These are phyloP conservation scores for Chalciporus sp. DNA, from an alignment of 1,284 basidiomycete species.

Conservation along the genomic window DNA sequence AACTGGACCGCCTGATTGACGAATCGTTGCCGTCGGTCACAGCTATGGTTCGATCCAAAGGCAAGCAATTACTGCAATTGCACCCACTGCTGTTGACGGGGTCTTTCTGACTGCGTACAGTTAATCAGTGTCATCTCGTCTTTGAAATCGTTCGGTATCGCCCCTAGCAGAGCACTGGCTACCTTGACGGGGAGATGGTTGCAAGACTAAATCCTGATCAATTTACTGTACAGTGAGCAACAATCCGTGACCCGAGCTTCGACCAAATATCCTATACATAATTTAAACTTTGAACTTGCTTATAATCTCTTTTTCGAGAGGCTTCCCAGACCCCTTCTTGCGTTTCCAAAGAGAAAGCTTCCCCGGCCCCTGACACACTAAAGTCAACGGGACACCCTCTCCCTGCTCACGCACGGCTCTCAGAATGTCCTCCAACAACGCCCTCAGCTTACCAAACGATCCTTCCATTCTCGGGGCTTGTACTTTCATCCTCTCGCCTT, in stretches of 20 bases:
- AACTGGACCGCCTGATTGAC: no score
- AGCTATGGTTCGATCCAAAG: no score
- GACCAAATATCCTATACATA: not conserved
- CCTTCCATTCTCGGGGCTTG: conserved; percentile 22
- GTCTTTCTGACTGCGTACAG: no score
- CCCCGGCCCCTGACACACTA: conserved; percentile 24
- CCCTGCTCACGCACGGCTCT: conserved; percentile 29
- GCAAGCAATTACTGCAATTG: no score
- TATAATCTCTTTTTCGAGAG: conserved; percentile 20
- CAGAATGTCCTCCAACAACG: conserved; percentile 25
- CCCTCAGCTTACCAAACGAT: conserved; percentile 30
- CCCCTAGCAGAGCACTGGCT: no score
- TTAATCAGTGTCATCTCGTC: no score
- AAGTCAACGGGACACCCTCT: conserved; percentile 28
- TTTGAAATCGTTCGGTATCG: no score
- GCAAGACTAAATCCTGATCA: no score
- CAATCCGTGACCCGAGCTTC: not conserved
- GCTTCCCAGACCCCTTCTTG: conserved; percentile 26
- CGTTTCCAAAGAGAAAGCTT: conserved; percentile 29
- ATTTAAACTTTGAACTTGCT: conserved; percentile 18
- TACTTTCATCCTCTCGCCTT: conserved; percentile 22
- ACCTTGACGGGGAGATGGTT: no score
- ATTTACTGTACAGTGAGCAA: no score
- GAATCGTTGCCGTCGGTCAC: no score
- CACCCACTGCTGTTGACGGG: no score